Evolutionary conservation across 2,329 filamentous ascomycete species (phyloP).

Genomic region (Chaetomiaceae sp.): DNA sequence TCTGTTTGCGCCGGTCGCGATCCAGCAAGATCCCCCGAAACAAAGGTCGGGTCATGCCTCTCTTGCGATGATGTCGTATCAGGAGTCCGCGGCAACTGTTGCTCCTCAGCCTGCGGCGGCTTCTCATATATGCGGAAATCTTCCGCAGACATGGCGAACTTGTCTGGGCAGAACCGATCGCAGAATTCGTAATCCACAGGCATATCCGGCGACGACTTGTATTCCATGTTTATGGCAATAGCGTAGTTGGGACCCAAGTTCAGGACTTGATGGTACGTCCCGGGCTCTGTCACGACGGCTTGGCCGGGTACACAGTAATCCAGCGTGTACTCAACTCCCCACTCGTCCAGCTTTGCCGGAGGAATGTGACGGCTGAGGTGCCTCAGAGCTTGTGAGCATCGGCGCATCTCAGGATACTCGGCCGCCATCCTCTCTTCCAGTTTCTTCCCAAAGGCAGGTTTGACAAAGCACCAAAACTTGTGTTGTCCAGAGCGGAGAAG

Average conservation of each 20-base stretch:
- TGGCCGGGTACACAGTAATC: slow-evolving; percentile 27
- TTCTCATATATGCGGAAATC: slow-evolving; percentile 22
- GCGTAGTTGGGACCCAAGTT: slow-evolving; percentile 27
- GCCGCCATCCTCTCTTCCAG: slow-evolving; percentile 23
- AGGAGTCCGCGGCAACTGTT: slow-evolving; percentile 1
- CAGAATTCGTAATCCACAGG: slow-evolving; percentile 24
- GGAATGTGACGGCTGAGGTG: slow-evolving; percentile 27
- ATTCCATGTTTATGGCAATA: slow-evolving; percentile 26
- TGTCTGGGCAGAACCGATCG: slow-evolving; percentile 24
- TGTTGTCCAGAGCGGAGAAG: slow-evolving; percentile 25
- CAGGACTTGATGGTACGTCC: slow-evolving; percentile 27
- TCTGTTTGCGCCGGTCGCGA: background rate
- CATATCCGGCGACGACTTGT: slow-evolving; percentile 24
- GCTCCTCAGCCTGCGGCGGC: background rate
- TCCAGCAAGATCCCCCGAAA: background rate
- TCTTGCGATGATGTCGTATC: slow-evolving; percentile 10
- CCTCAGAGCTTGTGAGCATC: slow-evolving; percentile 25
- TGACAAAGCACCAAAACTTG: slow-evolving; percentile 28
- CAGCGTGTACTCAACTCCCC: slow-evolving; percentile 27
- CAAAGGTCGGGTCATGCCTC: background rate
- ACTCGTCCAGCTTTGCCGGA: slow-evolving; percentile 23
- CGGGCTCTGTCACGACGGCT: slow-evolving; percentile 26
- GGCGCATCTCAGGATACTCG: slow-evolving; percentile 24
- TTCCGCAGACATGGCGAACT: slow-evolving; percentile 24
- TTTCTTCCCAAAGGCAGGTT: slow-evolving; percentile 21